Conservation (phyloP, 352 stramenopile species). For the Aphanomyces astaci region DNA sequence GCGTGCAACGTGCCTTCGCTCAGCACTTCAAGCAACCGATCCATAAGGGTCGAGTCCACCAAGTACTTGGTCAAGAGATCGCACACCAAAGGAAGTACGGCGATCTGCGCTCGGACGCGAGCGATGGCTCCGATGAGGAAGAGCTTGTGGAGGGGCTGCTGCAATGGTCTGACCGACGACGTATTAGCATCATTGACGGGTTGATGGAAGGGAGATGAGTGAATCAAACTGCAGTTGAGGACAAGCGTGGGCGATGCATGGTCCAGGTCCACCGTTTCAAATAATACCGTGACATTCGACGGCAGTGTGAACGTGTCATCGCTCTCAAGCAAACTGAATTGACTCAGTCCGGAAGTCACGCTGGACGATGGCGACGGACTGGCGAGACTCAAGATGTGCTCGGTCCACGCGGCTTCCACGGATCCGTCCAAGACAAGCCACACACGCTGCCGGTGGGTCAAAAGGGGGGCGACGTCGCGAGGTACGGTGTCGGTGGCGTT, state of each 20-base stretch:
- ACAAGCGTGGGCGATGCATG: slow-evolving; percentile 35
- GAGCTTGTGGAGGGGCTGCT: slow-evolving; percentile 28
- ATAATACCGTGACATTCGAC: slow-evolving; percentile 52
- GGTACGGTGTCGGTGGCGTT: neutral
- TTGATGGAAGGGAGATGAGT: no score
- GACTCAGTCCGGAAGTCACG: slow-evolving; percentile 1
- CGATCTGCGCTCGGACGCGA: neutral
- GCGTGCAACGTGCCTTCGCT: neutral
- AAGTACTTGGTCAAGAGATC: slow-evolving; percentile 14
- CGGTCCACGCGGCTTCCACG: slow-evolving; percentile 35
- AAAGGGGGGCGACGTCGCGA: neutral
- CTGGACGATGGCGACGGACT: slow-evolving; percentile 17
- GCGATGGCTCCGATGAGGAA: slow-evolving; percentile 29
- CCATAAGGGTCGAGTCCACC: slow-evolving; percentile 5
- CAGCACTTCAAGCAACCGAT: slow-evolving; percentile 9
- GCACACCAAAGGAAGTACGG: neutral
- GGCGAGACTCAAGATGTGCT: slow-evolving; percentile 31
- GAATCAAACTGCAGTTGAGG: slow-evolving; percentile 29
- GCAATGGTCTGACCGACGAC: no score
- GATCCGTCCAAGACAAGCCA: slow-evolving; percentile 44
- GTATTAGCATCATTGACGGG: no score
- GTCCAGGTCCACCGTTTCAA: slow-evolving; percentile 40
- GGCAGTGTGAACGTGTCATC: slow-evolving; percentile 42
- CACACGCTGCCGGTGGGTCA: slow-evolving; percentile 27
- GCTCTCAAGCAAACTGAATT: neutral